A percentile compares a stretch with the other conserved stretches of the same genome.
Conservation (phyloP, 306 rosid species). For the Dryas drummondii region DNA sequence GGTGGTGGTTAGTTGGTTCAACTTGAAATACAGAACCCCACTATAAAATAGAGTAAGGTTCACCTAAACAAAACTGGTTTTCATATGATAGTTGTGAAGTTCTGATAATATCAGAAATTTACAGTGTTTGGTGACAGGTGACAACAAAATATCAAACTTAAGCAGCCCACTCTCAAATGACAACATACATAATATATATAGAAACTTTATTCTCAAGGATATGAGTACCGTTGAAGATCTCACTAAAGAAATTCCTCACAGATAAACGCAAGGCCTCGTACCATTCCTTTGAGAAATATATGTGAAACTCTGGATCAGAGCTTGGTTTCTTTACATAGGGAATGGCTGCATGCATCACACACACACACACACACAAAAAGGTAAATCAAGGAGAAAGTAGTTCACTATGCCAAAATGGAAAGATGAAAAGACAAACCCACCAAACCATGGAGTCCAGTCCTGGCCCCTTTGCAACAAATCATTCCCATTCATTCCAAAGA, state of each 20-base stretch:
- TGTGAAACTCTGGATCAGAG: conserved; percentile 66
- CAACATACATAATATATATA: neutral
- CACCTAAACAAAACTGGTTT: conserved; percentile 6
- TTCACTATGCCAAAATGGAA: conserved; percentile 9
- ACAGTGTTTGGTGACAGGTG: neutral
- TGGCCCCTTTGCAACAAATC: conserved; percentile 60
- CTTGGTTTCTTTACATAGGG: conserved; percentile 83
- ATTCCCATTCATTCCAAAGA: conserved; percentile 57
- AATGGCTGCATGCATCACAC: conserved; percentile 55
- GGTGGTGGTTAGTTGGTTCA: neutral
- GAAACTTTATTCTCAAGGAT: conserved; percentile 48
- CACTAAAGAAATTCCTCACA: conserved; percentile 86
- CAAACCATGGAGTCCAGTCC: conserved; percentile 92
- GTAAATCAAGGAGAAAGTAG: conserved; percentile 21
- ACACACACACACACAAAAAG: conserved; percentile 17
- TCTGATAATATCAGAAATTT: neutral
- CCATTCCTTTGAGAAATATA: conserved; percentile 89
- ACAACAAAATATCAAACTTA: conserved; percentile 9
- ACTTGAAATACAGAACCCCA: neutral
- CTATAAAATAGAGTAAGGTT: neutral
- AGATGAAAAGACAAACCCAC: conserved; percentile 46
- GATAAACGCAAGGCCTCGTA: conserved; percentile 79
- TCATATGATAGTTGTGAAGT: neutral
- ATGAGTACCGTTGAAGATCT: conserved; percentile 90
- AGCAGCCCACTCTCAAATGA: neutral